phyloP scores from a whole-genome alignment of 75 land plant species.

The Chamaecyparis obtusa region DNA sequence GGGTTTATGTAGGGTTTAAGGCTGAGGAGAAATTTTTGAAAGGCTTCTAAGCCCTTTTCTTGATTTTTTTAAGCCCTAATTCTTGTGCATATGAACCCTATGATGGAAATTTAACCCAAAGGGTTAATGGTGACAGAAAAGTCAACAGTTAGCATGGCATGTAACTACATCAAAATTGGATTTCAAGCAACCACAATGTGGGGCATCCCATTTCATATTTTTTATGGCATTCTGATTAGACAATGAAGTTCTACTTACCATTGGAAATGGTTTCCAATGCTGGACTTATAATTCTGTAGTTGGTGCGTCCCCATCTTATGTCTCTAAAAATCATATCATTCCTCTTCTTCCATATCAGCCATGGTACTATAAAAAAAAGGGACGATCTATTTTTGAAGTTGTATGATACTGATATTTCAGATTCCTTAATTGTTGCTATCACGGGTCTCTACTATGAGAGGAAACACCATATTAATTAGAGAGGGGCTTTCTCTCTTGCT shows the following conservation, averaged over 20 bases:
- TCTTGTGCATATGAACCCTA: too few species aligned
- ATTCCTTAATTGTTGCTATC: not conserved
- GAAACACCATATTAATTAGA: too few species aligned
- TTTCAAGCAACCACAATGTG: not conserved
- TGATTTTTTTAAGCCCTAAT: too few species aligned
- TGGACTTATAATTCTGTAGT: not conserved
- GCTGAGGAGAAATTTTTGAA: too few species aligned
- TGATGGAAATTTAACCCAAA: too few species aligned
- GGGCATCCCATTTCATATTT: not conserved
- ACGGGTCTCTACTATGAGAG: not conserved
- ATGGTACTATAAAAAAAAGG: not conserved
- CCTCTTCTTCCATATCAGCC: not conserved
- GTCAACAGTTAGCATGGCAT: too few species aligned
- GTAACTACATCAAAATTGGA: not conserved
- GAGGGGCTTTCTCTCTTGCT: not conserved
- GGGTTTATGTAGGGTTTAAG: too few species aligned
- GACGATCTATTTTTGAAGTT: not conserved
- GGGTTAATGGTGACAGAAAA: too few species aligned
- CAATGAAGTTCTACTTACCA: not conserved
- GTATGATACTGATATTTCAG: not conserved
- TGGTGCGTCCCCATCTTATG: not conserved
- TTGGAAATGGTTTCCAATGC: not conserved
- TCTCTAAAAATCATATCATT: not conserved
- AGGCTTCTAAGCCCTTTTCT: too few species aligned
- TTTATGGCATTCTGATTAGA: not conserved